Percentiles rank a stretch among this genome's conserved stretches.
phyloP scores from a whole-genome alignment of 1,284 basidiomycete species.

The Ceratobasidium sp. region DNA sequence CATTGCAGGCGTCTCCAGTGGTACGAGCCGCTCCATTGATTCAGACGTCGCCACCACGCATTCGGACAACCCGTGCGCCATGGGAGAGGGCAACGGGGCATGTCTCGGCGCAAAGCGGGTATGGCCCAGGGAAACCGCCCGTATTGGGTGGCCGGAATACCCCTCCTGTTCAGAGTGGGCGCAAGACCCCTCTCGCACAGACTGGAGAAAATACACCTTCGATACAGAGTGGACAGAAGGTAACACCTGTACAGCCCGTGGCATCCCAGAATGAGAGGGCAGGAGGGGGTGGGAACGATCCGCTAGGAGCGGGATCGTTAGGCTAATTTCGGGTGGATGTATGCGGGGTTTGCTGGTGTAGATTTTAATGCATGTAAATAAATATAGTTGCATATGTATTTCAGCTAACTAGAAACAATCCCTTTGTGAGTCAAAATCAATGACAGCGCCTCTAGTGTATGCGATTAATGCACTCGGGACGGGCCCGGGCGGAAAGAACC shows the following conservation, averaged over 20 bases:
- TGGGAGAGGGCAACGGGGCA: slow-evolving; percentile 31
- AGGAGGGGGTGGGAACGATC: slow-evolving; percentile 1
- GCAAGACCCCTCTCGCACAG: too few relatives aligned
- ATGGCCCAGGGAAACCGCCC: too few relatives aligned
- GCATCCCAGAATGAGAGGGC: too few relatives aligned
- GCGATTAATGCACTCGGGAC: not conserved
- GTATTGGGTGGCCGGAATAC: too few relatives aligned
- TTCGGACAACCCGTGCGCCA: slow-evolving; percentile 23
- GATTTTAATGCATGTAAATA: too few relatives aligned
- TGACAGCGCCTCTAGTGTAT: not conserved
- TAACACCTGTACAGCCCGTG: too few relatives aligned
- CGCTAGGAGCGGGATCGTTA: slow-evolving; percentile 13
- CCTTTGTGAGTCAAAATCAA: not conserved
- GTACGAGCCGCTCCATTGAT: slow-evolving; percentile 9
- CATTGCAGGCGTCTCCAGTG: slow-evolving; percentile 22
- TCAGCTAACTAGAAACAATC: too few relatives aligned
- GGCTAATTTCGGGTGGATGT: not conserved
- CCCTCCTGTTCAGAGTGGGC: too few relatives aligned
- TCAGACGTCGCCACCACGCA: slow-evolving; percentile 26
- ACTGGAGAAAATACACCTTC: too few relatives aligned
- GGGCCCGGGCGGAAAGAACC: slow-evolving; percentile 22
- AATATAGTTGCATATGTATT: too few relatives aligned
- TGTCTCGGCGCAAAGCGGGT: not conserved
- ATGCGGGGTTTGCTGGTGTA: not conserved
- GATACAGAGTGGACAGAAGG: too few relatives aligned